Evolutionary conservation across 1,284 basidiomycete species (phyloP).

Genomic region (Melampsora abietis-canadensis): DNA sequence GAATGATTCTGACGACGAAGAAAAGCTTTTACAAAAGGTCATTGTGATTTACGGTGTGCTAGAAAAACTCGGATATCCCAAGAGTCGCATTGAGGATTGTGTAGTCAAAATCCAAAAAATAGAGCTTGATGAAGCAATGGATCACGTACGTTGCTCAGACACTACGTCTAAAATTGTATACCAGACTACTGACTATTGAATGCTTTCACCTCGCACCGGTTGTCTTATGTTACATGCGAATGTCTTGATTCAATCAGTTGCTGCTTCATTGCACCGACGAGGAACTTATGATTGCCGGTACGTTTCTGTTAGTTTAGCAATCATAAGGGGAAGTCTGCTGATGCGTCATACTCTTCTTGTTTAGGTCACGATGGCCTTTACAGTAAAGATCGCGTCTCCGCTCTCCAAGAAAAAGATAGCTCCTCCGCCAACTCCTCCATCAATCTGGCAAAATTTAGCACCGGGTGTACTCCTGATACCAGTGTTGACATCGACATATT

Average conservation of each 20-base stretch:
- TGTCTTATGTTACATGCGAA: constrained; percentile 54
- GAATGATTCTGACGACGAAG: constrained; percentile 58
- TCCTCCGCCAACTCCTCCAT: not conserved
- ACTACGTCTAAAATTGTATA: not conserved
- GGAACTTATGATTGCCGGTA: constrained; percentile 38
- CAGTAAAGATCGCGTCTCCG: constrained; percentile 2
- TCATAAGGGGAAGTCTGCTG: not conserved
- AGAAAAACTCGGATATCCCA: constrained; percentile 75
- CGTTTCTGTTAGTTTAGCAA: not conserved
- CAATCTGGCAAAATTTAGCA: not conserved
- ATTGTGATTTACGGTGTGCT: constrained; percentile 78
- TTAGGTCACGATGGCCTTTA: constrained; percentile 25
- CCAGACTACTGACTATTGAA: not conserved
- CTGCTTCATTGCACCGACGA: constrained; percentile 35
- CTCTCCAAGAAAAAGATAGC: constrained; percentile 19
- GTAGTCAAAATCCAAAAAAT: constrained; percentile 62
- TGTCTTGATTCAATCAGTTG: constrained; percentile 12
- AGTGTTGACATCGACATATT: not conserved
- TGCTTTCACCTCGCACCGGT: constrained; percentile 57
- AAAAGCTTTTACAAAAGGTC: constrained; percentile 69
- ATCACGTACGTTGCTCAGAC: constrained; percentile 67
- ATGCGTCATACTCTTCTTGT: constrained; percentile 5
- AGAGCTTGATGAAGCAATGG: constrained; percentile 83
- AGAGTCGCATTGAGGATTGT: constrained; percentile 68
- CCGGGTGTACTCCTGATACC: not conserved